Evolutionary conservation across 768 basidiomycete species (phyloP), one percentile per base, ranked within the genome.

Genomic region (Boletus huronensis): DNA sequence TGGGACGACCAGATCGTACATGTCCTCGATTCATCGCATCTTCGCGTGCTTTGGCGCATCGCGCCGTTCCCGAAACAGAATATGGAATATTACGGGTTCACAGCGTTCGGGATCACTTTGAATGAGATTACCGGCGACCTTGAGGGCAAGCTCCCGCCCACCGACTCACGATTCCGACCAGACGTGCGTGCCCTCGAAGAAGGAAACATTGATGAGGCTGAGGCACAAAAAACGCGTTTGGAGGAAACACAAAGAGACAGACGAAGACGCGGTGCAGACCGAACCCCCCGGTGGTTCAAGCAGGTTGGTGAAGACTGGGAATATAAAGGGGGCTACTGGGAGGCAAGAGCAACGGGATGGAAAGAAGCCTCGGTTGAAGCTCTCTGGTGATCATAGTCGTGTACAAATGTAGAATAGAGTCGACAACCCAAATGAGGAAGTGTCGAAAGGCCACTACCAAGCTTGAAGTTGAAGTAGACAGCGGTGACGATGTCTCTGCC

Each of bases 1-100:
- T 95, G 92, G 93, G 88, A 94, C 64, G 88, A 93, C 54, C 83
- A 84, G 60, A 71, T 94, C 55, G 80, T 82, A n/a, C 84, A 83
- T 58, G 80, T 80, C 44, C 74, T 87, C 26, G 87, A 86, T 66
- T 74, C 80, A 17, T 84, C 82, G 3, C 82, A 86, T 67, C 82
- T 88, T 64, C 85, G 79, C 51, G 77, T 90, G 41, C 78, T 95
- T 47, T 95, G 92, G 92, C 81, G 86, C 51, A 80, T 84, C 39
- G 70, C 77, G 11, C 82, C 87, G 11, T 92, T 88, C 71, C 87
- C 88, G 28, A 82, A 85, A 62, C 79, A 90, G 63, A 70, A 82
- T 17, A 76, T 78, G 48, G 82, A 87, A 47, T 85, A 82, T 66
- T 95, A 93, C 65, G 92, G 92, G 13, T 92, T 93, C 70, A 91